Evolutionary conservation across 495 filamentous ascomycete species (phyloP).

Genomic region (Penicillium robsamsonii): DNA sequence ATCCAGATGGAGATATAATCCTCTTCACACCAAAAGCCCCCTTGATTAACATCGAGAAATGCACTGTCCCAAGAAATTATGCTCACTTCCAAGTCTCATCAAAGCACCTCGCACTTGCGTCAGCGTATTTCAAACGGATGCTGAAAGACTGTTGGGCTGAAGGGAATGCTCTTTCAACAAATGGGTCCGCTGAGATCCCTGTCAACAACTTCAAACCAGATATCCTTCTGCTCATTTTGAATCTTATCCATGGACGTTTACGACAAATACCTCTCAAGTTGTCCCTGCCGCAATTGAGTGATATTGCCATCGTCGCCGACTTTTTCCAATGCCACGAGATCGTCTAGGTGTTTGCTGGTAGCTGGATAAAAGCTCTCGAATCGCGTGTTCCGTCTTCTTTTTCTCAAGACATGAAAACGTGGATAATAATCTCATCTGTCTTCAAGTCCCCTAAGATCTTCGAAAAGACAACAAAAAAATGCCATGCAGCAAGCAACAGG

Average conservation of each 20-base stretch:
- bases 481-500: background rate
- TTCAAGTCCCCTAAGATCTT: background rate
- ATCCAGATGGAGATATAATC: constrained; percentile 1
- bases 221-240: background rate
- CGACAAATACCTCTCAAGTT: background rate
- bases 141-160: background rate
- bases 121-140: background rate
- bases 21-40: background rate
- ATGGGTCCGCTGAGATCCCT: background rate
- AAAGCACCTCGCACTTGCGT: background rate
- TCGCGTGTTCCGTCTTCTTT: no score
- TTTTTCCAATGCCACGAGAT: constrained; percentile 3
- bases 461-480: background rate
- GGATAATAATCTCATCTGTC: constrained; percentile 2
- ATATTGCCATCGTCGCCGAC: background rate
- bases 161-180: background rate
- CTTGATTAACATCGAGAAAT: background rate
- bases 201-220: background rate
- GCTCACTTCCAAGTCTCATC: constrained; percentile 3
- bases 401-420: background rate
- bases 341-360: background rate
- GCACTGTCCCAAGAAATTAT: background rate
- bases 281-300: background rate
- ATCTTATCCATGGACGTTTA: background rate
- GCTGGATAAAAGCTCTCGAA: background rate